A percentile compares a stretch with the other conserved stretches of the same genome.
phyloP scores from a whole-genome alignment of 371 early-diverging fungal species.

The Mucor piriformis region DNA sequence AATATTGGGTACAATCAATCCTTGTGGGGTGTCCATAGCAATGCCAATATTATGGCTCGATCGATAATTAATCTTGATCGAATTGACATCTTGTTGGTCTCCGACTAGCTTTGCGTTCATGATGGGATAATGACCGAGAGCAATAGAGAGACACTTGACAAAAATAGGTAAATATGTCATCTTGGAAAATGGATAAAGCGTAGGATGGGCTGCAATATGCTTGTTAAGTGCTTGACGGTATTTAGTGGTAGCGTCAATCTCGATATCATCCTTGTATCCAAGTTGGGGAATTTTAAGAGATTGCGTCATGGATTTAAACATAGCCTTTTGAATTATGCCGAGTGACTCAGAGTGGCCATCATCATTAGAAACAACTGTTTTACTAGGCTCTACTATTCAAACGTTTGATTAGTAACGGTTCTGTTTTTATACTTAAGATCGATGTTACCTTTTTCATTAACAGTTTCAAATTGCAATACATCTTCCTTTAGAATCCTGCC shows the following conservation, averaged over 20 bases:
- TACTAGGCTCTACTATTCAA: background rate
- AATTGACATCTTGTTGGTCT: constrained; percentile 44
- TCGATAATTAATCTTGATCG: constrained; percentile 72
- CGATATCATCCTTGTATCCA: constrained; percentile 91
- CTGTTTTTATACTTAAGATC: background rate
- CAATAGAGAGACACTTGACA: constrained; percentile 89
- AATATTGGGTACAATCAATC: constrained; percentile 93
- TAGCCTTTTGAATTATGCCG: constrained; percentile 88
- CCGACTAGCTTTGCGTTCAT: constrained; percentile 78
- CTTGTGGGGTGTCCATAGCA: constrained; percentile 96
- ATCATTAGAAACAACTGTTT: background rate
- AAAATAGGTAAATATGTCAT: constrained; percentile 95
- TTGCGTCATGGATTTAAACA: constrained; percentile 96
- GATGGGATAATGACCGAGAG: constrained; percentile 84
- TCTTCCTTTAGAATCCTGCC: constrained; percentile 94
- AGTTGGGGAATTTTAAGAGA: constrained; percentile 94
- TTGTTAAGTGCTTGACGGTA: constrained; percentile 75
- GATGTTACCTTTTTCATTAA: background rate
- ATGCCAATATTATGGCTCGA: constrained; percentile 89
- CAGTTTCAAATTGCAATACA: constrained; percentile 61
- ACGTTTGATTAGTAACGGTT: background rate
- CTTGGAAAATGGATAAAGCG: constrained; percentile 67
- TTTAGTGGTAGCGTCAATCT: constrained; percentile 67
- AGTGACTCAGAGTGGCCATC: constrained; percentile 53
- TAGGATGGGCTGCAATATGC: constrained; percentile 41